phyloP scores from a whole-genome alignment of 345 rosid species.

The Eucalyptus sp. region DNA sequence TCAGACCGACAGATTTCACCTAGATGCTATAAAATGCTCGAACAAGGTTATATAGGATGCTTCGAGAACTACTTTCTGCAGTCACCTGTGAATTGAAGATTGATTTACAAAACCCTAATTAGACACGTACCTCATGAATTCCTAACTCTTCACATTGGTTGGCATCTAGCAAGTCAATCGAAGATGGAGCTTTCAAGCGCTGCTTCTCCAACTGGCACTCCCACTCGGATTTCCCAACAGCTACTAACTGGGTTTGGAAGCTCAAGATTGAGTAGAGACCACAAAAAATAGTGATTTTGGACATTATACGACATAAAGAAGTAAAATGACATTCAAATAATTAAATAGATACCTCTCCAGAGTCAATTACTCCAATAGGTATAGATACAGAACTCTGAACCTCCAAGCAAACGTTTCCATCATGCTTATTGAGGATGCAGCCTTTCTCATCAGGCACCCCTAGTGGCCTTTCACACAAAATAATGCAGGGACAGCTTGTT shows the following conservation, averaged over 20 bases:
- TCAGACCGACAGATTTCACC: not conserved
- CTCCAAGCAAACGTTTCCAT: conserved; percentile 22
- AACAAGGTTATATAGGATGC: not conserved
- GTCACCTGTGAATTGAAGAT: not conserved
- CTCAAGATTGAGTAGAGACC: not conserved
- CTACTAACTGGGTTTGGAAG: not conserved
- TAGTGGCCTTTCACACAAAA: conserved; percentile 34
- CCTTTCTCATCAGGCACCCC: conserved; percentile 22
- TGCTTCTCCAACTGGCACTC: conserved; percentile 25
- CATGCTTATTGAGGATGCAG: conserved; percentile 15
- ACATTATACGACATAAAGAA: not conserved
- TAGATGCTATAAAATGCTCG: not conserved
- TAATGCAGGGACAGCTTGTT: not conserved
- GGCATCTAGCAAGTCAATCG: conserved; percentile 43
- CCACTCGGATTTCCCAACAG: conserved; percentile 34
- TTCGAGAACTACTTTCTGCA: not conserved
- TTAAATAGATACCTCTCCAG: conserved; percentile 33
- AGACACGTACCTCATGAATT: conserved; percentile 41
- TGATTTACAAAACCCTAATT: not conserved
- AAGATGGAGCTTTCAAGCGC: conserved; percentile 33
- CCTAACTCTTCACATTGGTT: conserved; percentile 34
- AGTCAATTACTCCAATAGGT: conserved; percentile 48
- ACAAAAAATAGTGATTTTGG: not conserved
- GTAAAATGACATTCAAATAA: not conserved
- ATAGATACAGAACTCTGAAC: conserved; percentile 27